Percentiles rank a stretch among this genome's conserved stretches.
These are phyloP conservation scores for Capsella bursapastoris DNA, from an alignment of 345 rosid species.

Conservation along the genomic window DNA sequence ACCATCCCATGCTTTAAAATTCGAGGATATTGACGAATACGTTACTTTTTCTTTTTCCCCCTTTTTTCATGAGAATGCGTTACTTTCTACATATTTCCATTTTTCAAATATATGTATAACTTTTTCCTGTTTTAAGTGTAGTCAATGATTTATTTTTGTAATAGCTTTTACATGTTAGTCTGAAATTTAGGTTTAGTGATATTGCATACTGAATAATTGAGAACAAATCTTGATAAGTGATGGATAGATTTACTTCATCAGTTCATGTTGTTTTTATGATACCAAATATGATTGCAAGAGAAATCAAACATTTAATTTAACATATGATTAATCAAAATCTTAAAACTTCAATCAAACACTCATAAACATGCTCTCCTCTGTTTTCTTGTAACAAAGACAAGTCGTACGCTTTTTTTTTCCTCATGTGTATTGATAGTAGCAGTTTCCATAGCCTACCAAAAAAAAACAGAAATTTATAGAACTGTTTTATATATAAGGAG, in stretches of 20 bases:
- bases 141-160: too few species aligned
- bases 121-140: too few species aligned
- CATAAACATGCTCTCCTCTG: not conserved
- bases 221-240: not conserved
- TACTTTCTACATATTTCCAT: slow-evolving; percentile 5
- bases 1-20: not conserved
- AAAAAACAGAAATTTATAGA: not conserved
- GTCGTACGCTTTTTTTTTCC: not conserved
- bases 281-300: not conserved
- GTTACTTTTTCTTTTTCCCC: not conserved
- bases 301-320: slow-evolving; percentile 8
- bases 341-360: not conserved
- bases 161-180: not conserved
- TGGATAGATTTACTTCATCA: not conserved
- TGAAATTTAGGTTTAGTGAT: not conserved
- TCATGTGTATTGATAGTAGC: slow-evolving; percentile 51
- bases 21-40: not conserved
- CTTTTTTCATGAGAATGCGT: not conserved
- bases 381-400: slow-evolving; percentile 17
- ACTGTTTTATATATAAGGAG: not conserved
- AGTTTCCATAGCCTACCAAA: slow-evolving; percentile 56
- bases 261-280: not conserved
- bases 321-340: not conserved
- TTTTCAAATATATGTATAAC: not conserved
- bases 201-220: not conserved